Evolutionary conservation across 192 early-diverging fungal species (phyloP).

Genomic region (Coemansia furcata): DNA sequence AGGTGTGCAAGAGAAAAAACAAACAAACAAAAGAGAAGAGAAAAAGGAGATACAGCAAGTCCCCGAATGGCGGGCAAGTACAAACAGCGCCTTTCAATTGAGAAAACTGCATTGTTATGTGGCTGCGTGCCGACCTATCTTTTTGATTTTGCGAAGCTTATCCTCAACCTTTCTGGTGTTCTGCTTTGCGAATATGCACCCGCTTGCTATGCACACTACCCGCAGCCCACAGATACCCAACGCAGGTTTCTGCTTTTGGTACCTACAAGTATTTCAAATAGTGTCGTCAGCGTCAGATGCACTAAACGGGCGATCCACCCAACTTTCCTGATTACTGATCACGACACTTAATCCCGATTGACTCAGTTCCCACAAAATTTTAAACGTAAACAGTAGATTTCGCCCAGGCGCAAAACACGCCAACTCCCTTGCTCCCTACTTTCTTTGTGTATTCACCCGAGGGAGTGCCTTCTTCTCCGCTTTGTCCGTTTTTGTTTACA

Average conservation of each 20-base stretch:
- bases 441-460: neutral
- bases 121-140: neutral
- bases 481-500: neutral
- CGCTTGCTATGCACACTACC: neutral
- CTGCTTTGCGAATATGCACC: neutral
- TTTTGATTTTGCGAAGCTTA: neutral
- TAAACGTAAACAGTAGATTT: neutral
- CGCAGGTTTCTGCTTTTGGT: neutral
- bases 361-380: neutral
- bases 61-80: neutral
- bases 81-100: conserved; percentile 1
- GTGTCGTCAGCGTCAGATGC: neutral
- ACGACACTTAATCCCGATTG: neutral
- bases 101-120: neutral
- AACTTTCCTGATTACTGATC: neutral
- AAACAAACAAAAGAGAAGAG: neutral
- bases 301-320: neutral
- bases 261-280: neutral
- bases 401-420: neutral
- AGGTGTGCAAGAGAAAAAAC: neutral
- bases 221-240: neutral
- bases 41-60: neutral
- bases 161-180: too few species aligned
- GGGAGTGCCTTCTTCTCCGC: neutral
- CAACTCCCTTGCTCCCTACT: neutral